Evolutionary conservation across 148 eudicot genomes (phyloP), one percentile per base, ranked within the genome.

Genomic region (Rhododendron griersonianum): DNA sequence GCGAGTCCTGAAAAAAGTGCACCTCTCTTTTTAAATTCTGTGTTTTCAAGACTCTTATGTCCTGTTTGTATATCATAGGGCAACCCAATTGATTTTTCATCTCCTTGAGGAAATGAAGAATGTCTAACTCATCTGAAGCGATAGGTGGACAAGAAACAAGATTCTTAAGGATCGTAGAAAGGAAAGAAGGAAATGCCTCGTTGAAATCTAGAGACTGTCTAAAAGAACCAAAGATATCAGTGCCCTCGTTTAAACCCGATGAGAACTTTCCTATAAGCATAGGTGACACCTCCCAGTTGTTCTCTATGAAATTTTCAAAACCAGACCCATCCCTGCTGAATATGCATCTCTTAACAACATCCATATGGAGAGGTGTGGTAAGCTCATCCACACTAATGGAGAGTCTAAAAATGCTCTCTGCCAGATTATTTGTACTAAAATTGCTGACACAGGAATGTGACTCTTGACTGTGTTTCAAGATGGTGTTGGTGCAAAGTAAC

Each of bases 241-340:
- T 90, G 8, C 65, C 88, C n/a, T 71, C 73, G 28, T 87, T 80
- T 83, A 80, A 30, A 85, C 86, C 76, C 77, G 78, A 89, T 74
- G 80, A 69, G 23, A 71, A 78, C 57, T 85, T 85, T 83, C 89
- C 91, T 79, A 92, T 85, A 57, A 90, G 87, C 87, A 91, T 88
- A 57, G 95, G 96, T 78, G 94, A 93, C 73, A 83, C 80, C 88
- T 96, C 99, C 99, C 98, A 96, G 87, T 91, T 67, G 65, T 91
- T 89, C 85, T 85, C 86, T 84, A 95, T 65, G 81, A 95, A 96
- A 51, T 84, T 81, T 82, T 86, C 87, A 82, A 91, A 90, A 87
- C 90, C 81, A 76, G 84, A 84, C 71, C 86, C 83, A 28, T 84
- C 86, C 78, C 87, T 50, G 80, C 92, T 89, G 84, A 95, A 91